Conservation (phyloP, 148 eudicot species). For the Silene latifolia region DNA sequence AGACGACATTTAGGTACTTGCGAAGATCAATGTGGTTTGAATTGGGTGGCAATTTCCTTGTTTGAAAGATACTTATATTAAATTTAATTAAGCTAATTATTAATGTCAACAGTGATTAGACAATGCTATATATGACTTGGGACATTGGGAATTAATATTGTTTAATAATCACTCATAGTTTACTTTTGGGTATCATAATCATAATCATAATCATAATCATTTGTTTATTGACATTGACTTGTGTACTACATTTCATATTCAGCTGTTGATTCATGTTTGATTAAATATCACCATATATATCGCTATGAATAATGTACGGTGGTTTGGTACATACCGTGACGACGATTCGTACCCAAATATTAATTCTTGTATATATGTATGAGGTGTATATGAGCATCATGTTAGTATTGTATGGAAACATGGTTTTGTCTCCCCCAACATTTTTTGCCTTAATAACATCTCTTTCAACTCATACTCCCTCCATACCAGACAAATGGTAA, state of each 20-base stretch:
- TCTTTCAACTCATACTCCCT: too few relatives aligned
- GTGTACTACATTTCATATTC: not conserved
- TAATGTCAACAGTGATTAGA: not conserved
- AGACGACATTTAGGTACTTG: not conserved
- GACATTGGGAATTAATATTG: not conserved
- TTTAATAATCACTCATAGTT: not conserved
- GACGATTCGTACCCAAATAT: too few relatives aligned
- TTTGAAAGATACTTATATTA: not conserved
- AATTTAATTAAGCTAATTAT: not conserved
- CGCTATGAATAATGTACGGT: too few relatives aligned
- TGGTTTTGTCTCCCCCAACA: not conserved
- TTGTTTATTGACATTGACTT: conserved; percentile 28
- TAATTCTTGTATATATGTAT: not conserved
- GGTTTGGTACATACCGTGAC: too few relatives aligned
- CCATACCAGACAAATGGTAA: too few relatives aligned
- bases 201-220: not conserved
- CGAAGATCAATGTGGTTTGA: not conserved
- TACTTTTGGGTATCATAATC: conserved; percentile 1
- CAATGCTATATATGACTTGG: not conserved
- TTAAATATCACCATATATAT: not conserved
- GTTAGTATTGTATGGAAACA: not conserved
- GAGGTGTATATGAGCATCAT: not conserved
- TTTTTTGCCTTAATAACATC: too few relatives aligned
- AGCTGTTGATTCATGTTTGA: not conserved
- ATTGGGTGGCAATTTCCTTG: not conserved